Evolutionary conservation across 495 filamentous ascomycete genomes (phyloP), one percentile per base, ranked within the genome.

Genomic region (Daldinia loculata): DNA sequence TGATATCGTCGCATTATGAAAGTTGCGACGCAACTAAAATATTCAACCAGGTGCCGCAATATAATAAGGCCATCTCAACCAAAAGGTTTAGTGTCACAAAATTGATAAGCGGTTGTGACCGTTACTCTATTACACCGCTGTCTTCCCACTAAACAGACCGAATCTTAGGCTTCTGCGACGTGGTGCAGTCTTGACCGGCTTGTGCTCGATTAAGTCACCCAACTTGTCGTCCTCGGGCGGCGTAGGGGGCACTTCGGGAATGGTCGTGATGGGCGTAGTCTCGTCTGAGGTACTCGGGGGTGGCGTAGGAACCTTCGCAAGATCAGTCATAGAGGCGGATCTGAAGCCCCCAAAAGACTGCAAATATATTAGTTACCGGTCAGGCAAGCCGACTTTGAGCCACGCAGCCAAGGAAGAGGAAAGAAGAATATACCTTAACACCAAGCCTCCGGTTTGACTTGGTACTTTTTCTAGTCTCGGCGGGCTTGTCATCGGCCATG

Each of bases 171-270:
- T 77, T 68, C 63, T 74, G 22, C 75, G 75, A 32, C 70, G 75
- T 24, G 74, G 63, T 30, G 74, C 68, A 3, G 53, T 65, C 60
- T 72, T 77, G n/a, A 64, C 38, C 41, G 68, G 63, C 34, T 68
- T 68, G 29, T 62, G 69, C 30, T 71, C 74, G 9, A 66, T 66
- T 17, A 69, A 30, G n/a, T 70, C 73, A 15, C 62, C 64, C 30
- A 72, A 32, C 58, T 27, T 61, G 24, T 75, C 75, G 4, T 77
- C 74, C 45, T 77, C 73, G 24, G 75, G 70, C n/a, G 75, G 75
- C 36, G 75, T 77, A n/a, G 75, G 73, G 17, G 75, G 75, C 9
- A 77, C 63, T 45, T 77, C 75, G 1, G 73, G 70, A 36, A 77
- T 77, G 5, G 75, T 77, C 24, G 70, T 52, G 32, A 77, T 77